Conservation (phyloP, 108 stramenopile genomes). For the Epithemia pelagica region DNA sequence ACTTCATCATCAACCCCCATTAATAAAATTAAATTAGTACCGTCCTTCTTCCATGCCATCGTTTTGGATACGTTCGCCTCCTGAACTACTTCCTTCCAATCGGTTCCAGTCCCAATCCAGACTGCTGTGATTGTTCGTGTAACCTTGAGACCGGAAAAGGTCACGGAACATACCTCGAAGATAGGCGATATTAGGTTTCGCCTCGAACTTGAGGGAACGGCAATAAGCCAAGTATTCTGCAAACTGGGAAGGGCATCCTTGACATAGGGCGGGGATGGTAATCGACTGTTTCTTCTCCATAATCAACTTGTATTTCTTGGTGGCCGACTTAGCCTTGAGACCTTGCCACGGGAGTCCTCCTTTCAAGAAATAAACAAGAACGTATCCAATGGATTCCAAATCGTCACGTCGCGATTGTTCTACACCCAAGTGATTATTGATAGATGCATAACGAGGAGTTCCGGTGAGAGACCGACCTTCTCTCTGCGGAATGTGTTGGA, state of each 20-base stretch:
- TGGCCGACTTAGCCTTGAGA: conserved; percentile 92
- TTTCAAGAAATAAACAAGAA: conserved; percentile 97
- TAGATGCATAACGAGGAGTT: conserved; percentile 95
- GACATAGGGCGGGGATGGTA: conserved; percentile 90
- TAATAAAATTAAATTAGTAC: not conserved
- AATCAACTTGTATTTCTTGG: conserved; percentile 92
- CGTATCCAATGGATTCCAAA: conserved; percentile 95
- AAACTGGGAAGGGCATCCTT: conserved; percentile 95
- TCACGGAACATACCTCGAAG: conserved; percentile 94
- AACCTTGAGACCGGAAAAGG: conserved; percentile 87
- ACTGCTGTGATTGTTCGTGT: conserved; percentile 84
- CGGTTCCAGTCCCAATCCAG: conserved; percentile 92
- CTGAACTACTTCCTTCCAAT: conserved; percentile 46
- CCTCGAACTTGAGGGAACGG: conserved; percentile 96
- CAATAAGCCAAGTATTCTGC: conserved; percentile 98
- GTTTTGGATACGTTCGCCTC: conserved; percentile 14
- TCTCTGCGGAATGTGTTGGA: conserved; percentile 97
- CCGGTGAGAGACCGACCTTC: conserved; percentile 93
- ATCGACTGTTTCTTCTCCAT: conserved; percentile 93
- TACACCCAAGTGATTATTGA: conserved; percentile 97
- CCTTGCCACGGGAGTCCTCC: conserved; percentile 99
- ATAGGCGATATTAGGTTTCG: conserved; percentile 98
- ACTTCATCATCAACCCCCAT: no score
- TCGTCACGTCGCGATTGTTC: conserved; percentile 97
- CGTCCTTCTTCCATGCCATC: not conserved